Conservation (phyloP, 2,329 filamentous ascomycete species). For the Neoscytalidium dimidiatum region DNA sequence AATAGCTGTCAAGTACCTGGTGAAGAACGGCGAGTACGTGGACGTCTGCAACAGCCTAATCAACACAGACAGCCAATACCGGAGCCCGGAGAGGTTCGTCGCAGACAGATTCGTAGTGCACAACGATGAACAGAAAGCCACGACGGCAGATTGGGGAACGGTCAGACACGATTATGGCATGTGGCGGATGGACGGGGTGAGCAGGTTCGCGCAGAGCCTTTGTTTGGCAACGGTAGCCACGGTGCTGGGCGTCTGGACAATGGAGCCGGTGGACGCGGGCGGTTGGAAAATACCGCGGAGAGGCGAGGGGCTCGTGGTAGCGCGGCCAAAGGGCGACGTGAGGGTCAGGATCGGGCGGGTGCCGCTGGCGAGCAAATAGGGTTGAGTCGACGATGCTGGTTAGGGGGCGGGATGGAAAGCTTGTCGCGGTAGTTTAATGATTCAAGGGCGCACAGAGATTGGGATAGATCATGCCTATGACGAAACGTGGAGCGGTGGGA, state of each 20-base stretch:
- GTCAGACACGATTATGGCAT: slow-evolving; percentile 18
- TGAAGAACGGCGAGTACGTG: slow-evolving; percentile 38
- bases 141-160: slow-evolving; percentile 10
- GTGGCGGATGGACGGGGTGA: slow-evolving; percentile 31
- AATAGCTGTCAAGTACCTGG: slow-evolving; percentile 27
- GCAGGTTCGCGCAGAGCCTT: slow-evolving; percentile 53
- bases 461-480: slow-evolving; percentile 17
- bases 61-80: slow-evolving; percentile 30
- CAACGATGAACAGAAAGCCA: slow-evolving; percentile 28
- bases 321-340: slow-evolving; percentile 54
- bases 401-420: slow-evolving; percentile 1
- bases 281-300: slow-evolving; percentile 54
- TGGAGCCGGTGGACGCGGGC: slow-evolving; percentile 45
- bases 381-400: background rate
- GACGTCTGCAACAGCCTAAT: slow-evolving; percentile 40
- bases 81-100: slow-evolving; percentile 6
- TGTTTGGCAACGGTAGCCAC: slow-evolving; percentile 54
- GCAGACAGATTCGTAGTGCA: slow-evolving; percentile 35
- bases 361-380: slow-evolving; percentile 24
- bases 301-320: slow-evolving; percentile 50
- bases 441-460: slow-evolving; percentile 13
- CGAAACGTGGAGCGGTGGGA: slow-evolving; percentile 9
- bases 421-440: slow-evolving; percentile 15
- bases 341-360: slow-evolving; percentile 55
- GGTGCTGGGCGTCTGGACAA: slow-evolving; percentile 58